Evolutionary conservation across 495 filamentous ascomycete species (phyloP), one percentile per base, ranked within the genome.

Genomic region (Pseudotulostoma volvatum): DNA sequence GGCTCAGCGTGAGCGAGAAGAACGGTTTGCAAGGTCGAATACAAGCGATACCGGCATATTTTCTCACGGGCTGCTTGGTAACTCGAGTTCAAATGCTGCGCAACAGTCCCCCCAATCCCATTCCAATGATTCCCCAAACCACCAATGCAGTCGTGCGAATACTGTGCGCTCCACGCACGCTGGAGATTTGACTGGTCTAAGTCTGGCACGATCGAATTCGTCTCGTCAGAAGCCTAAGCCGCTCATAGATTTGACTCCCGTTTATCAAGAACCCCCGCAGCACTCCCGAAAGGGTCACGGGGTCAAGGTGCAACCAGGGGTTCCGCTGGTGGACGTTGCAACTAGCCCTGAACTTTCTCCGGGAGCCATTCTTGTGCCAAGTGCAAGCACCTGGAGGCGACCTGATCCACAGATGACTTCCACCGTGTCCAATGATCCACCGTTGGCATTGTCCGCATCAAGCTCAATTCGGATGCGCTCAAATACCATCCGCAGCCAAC

Each of bases 221-320:
- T 34, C 56, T 32, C 45, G 44, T 2, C 56, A 53, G 25, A 60
- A 50, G 40, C 65, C 63, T 8, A 77, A 71, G 47, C 79, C 86
- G 1, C 66, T 93, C 0, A 62, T 94, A 9, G 81, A 86, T 46
- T 66, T 90, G 14, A 82, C 75, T 0, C 79, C 84, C 0, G 60
- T 66, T n/a, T 84, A 80, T 50, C 66, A 69, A 33, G 81, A 84
- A 42, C 67, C 82, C 14, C 82, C 79, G 3, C 84, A 92, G 46
- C 73, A 77, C 48, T 48, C 61, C 0, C 66, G 70, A 23, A 76
- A 74, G 37, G 85, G 85, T 9, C 74, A 71, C 43, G 81, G 77
- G 7, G 70, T 84, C 31, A 60, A 60, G 4, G 70, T 78, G 1
- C 72, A 79, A 1, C 59, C 68, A 1, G 70, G 80, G 23, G 50